Evolutionary conservation across 441 rosid species (phyloP), one percentile per base, ranked within the genome.

Genomic region (Brassica hybrid): DNA sequence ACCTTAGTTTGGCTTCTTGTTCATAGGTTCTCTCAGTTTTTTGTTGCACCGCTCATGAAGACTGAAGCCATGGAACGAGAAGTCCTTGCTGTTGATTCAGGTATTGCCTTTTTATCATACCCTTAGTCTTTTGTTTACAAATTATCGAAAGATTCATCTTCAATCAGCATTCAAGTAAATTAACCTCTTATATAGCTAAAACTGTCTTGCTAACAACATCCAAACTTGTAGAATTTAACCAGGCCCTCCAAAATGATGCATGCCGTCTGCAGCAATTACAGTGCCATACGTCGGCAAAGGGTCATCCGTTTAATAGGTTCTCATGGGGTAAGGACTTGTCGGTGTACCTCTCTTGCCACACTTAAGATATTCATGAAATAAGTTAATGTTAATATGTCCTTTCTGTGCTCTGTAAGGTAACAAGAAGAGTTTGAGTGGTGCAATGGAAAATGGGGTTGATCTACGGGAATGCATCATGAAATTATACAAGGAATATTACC

Each of bases 51-150:
- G n/a, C n/a, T 73, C 58, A 86, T 95, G 78, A 95, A 95, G 83
- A 78, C 70, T 73, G 99, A 91, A 82, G 96, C 99, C 13, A 93
- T 95, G 99, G 97, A 95, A 74, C 83, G 99, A 65, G 99, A 95
- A 84, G 89, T 91, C 62, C 97, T 95, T 83, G 97, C 99, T 67
- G 92, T 95, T 54, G 99, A 95, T 85, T 95, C 99, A 85, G 99
- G 99, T 93, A 64, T 56, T 45, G 41, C 67, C 3, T 69, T 60
- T 65, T 36, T 64, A 23, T 25, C 45, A 56, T 50, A 32, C 69
- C 69, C 50, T 32, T n/a, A 30, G 7, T 19, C 58, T 54, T 21
- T 23, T 69, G 60, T 50, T 54, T 30, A 19, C 23, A 67, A 36
- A 16, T 13, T 30, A 25, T 50, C 10, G 8, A 69, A 67, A 67